Percentiles rank a stretch among this genome's conserved stretches.
These are phyloP conservation scores for Oxyria digyna DNA, from an alignment of 148 eudicot species.

Conservation along the genomic window DNA sequence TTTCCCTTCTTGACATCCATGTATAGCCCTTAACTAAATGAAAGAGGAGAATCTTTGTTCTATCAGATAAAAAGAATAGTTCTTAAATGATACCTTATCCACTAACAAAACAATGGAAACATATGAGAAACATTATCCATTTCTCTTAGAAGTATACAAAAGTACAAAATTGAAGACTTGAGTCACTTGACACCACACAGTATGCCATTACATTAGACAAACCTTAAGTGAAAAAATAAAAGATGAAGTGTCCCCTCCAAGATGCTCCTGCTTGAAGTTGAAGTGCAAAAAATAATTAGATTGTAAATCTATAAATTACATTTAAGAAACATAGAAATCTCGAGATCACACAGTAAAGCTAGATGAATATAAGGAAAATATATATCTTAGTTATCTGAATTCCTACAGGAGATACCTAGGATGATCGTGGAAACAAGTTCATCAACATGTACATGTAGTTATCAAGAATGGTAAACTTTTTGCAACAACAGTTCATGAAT, in stretches of 20 bases:
- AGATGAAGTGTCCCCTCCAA: slow-evolving; percentile 67
- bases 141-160: background rate
- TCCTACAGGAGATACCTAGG: background rate
- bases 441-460: background rate
- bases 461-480: background rate
- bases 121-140: background rate
- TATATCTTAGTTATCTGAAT: background rate
- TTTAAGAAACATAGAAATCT: background rate
- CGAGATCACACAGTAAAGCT: background rate
- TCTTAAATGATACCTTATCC: background rate
- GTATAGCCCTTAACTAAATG: background rate
- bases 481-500: background rate
- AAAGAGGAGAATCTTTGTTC: background rate
- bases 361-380: background rate
- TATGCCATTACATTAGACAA: background rate
- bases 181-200: background rate
- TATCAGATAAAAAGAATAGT: background rate
- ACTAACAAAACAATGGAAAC: background rate
- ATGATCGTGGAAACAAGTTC: background rate
- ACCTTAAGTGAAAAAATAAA: slow-evolving; percentile 86
- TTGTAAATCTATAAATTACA: background rate
- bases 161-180: background rate
- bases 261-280: slow-evolving; percentile 53
- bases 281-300: background rate
- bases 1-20: background rate